phyloP scores from a whole-genome alignment of 2,329 filamentous ascomycete species.

The Penicillium thymicola region DNA sequence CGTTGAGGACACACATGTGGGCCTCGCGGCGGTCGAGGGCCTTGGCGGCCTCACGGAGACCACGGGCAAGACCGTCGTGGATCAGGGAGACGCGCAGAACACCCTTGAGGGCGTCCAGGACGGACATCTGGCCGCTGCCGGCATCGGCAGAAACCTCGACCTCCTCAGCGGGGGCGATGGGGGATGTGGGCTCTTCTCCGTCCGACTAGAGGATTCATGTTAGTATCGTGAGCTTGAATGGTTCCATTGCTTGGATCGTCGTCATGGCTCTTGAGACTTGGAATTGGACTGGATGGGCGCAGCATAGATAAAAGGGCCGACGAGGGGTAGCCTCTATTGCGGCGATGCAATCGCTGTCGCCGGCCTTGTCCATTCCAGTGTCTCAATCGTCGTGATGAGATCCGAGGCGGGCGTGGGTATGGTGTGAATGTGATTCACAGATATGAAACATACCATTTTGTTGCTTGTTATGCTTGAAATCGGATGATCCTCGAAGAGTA shows the following conservation, averaged over 20 bases:
- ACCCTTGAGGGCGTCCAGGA: conserved; percentile 97
- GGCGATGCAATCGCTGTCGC: background rate
- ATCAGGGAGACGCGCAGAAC: conserved; percentile 98
- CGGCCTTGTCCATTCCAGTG: conserved; percentile 1
- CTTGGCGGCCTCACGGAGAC: conserved; percentile 97
- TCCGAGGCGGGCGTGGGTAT: background rate
- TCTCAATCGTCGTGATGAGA: conserved; percentile 7
- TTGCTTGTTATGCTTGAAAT: conserved; percentile 39
- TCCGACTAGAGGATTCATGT: conserved; percentile 67
- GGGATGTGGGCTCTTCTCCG: conserved; percentile 96
- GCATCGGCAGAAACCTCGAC: conserved; percentile 95
- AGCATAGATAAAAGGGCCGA: background rate
- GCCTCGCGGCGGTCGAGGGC: conserved; percentile 97
- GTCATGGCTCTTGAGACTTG: background rate
- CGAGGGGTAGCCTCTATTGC: background rate
- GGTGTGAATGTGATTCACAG: background rate
- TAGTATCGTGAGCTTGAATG: background rate
- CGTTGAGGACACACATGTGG: conserved; percentile 99
- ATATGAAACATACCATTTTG: conserved; percentile 46
- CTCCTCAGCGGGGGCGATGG: conserved; percentile 72
- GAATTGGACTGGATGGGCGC: background rate
- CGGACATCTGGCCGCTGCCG: conserved; percentile 77
- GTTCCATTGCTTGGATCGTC: background rate
- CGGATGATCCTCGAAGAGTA: conserved; percentile 55
- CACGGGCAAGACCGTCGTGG: conserved; percentile 98